A percentile compares a stretch with the other conserved stretches of the same genome.
phyloP scores from a whole-genome alignment of 176 grass and related monocot species.

The Pontederia crassipes region DNA sequence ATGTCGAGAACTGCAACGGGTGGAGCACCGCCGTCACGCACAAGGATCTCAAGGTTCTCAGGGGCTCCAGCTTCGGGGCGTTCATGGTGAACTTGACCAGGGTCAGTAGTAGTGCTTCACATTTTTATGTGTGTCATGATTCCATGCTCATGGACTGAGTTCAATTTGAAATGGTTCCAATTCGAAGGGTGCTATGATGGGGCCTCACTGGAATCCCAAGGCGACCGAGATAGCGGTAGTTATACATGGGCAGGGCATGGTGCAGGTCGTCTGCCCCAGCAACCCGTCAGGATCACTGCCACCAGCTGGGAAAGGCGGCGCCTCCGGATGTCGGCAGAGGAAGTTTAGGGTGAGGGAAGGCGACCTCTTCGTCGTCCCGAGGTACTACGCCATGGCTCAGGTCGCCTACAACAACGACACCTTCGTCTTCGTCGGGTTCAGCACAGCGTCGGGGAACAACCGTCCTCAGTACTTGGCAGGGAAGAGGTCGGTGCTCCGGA shows the following conservation, averaged over 20 bases:
- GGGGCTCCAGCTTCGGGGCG: conserved; percentile 38
- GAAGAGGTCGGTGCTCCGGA: conserved; percentile 37
- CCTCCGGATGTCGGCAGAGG: conserved; percentile 29
- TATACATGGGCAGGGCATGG: conserved; percentile 42
- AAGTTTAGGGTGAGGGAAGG: conserved; percentile 53
- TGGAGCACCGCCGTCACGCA: conserved; percentile 73
- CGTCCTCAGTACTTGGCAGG: conserved; percentile 82
- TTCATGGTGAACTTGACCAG: conserved; percentile 88
- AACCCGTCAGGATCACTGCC: conserved; percentile 4
- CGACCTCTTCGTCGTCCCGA: conserved; percentile 63
- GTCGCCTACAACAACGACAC: conserved; percentile 77
- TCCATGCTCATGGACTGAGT: too few relatives aligned
- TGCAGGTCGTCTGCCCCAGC: conserved; percentile 61
- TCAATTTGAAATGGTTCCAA: too few relatives aligned
- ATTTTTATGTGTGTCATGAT: too few relatives aligned
- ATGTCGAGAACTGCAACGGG: conserved; percentile 78
- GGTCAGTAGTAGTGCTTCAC: conserved; percentile 13
- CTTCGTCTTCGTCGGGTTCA: conserved; percentile 80
- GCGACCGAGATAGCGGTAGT: conserved; percentile 72
- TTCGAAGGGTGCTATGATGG: conserved; percentile 75
- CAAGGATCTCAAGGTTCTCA: conserved; percentile 39
- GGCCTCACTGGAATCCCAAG: conserved; percentile 89
- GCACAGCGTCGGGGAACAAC: conserved; percentile 54
- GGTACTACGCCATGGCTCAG: conserved; percentile 80
- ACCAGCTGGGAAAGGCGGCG: background rate